Conservation (phyloP, 192 early-diverging fungal species). For the Spinellus fusiger region DNA sequence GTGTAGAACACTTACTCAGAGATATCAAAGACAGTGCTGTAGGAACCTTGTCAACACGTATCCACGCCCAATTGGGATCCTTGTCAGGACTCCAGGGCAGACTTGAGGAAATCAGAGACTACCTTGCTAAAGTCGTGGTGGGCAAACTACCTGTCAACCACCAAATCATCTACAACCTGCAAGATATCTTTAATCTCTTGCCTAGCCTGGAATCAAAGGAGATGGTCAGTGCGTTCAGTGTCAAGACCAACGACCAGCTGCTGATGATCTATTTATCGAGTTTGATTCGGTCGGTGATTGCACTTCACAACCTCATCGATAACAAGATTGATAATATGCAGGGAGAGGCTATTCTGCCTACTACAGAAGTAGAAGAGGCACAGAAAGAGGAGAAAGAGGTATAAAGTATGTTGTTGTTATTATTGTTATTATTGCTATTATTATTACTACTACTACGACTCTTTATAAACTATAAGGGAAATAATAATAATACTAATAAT, state of each 20-base stretch:
- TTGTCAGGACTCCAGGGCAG: slow-evolving; percentile 82
- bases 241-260: slow-evolving; percentile 94
- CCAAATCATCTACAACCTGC: slow-evolving; percentile 95
- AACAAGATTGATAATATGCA: slow-evolving; percentile 93
- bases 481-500: background rate
- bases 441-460: no score
- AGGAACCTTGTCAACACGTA: slow-evolving; percentile 89
- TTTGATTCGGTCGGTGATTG: slow-evolving; percentile 92
- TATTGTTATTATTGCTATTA: background rate
- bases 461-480: no score
- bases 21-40: slow-evolving; percentile 98
- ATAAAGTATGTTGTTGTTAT: background rate
- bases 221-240: slow-evolving; percentile 77
- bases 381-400: slow-evolving; percentile 8
- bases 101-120: slow-evolving; percentile 81
- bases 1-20: slow-evolving; percentile 95
- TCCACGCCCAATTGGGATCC: slow-evolving; percentile 88
- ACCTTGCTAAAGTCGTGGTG: slow-evolving; percentile 83
- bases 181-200: slow-evolving; percentile 97
- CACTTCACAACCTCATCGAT: slow-evolving; percentile 93
- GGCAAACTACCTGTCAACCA: slow-evolving; percentile 90
- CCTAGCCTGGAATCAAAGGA: slow-evolving; percentile 84
- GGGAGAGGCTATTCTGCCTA: slow-evolving; percentile 40
- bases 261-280: slow-evolving; percentile 90
- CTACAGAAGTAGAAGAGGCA: background rate